Percentiles rank a stretch among this genome's conserved stretches.
These are phyloP conservation scores for Fusarium stilboides DNA, from an alignment of 2,329 filamentous ascomycete species.

Conservation along the genomic window DNA sequence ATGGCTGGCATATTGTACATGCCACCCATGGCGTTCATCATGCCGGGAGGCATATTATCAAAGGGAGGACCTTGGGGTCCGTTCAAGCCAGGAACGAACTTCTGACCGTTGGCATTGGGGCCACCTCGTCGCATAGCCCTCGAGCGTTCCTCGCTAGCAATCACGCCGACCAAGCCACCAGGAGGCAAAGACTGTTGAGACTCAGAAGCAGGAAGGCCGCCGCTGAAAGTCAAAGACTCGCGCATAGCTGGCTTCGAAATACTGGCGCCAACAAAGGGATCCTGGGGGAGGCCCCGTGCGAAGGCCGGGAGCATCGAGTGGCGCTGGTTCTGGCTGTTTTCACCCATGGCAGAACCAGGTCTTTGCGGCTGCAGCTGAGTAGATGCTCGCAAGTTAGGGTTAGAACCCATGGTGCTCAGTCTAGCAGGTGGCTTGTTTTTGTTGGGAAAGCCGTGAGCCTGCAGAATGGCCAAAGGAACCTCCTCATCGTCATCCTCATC, in stretches of 20 bases:
- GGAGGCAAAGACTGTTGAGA: constrained; percentile 67
- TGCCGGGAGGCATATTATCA: constrained; percentile 62
- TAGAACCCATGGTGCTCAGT: constrained; percentile 75
- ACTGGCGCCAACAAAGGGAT: constrained; percentile 87
- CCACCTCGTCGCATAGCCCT: constrained; percentile 84
- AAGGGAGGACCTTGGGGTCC: constrained; percentile 59
- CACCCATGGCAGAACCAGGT: constrained; percentile 71
- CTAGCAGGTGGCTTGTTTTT: constrained; percentile 82
- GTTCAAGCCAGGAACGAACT: constrained; percentile 55
- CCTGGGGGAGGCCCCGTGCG: constrained; percentile 84
- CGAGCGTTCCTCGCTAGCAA: constrained; percentile 86
- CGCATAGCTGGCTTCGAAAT: constrained; percentile 80
- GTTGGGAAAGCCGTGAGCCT: constrained; percentile 89
- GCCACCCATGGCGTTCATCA: constrained; percentile 58
- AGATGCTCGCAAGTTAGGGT: constrained; percentile 77
- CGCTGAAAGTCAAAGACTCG: constrained; percentile 81
- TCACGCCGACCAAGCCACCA: constrained; percentile 88
- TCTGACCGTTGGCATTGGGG: constrained; percentile 74
- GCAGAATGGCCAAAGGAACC: constrained; percentile 86
- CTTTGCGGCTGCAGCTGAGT: constrained; percentile 60
- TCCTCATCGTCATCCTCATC: constrained; percentile 94
- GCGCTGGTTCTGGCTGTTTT: constrained; percentile 54
- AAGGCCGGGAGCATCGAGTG: constrained; percentile 79
- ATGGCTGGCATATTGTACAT: constrained; percentile 52
- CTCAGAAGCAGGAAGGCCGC: constrained; percentile 63